Evolutionary conservation across 1,139 yeast species (phyloP).

Genomic region (Entelexis paramagnoliae): DNA sequence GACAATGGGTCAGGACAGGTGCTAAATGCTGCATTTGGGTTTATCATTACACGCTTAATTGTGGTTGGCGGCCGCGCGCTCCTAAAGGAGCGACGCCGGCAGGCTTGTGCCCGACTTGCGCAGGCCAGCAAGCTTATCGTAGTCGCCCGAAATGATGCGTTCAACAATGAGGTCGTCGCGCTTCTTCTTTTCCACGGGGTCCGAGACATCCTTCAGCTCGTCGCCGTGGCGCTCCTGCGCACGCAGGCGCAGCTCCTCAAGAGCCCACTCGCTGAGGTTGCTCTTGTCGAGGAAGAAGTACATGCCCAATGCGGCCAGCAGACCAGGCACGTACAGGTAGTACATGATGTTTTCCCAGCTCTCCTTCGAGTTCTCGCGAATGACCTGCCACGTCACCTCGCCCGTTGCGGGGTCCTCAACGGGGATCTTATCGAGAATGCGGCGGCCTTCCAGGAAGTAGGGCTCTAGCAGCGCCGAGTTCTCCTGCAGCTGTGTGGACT

Average conservation of each 20-base stretch:
- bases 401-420: constrained; percentile 72
- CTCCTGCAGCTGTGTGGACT: constrained; percentile 49
- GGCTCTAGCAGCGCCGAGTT: constrained; percentile 55
- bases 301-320: constrained; percentile 38
- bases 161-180: constrained; percentile 75
- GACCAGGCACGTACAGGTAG: constrained; percentile 62
- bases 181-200: constrained; percentile 50
- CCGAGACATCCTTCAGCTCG: constrained; percentile 39
- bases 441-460: constrained; percentile 47
- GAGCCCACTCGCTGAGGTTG: constrained; percentile 60
- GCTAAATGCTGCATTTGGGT: not conserved
- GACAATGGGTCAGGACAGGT: not conserved
- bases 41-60: constrained; percentile 2
- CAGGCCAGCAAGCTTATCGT: constrained; percentile 65
- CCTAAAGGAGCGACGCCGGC: constrained; percentile 31
- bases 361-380: constrained; percentile 67
- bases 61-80: not conserved
- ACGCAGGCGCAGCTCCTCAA: constrained; percentile 70
- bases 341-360: constrained; percentile 76
- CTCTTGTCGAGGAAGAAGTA: constrained; percentile 41
- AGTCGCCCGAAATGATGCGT: constrained; percentile 73
- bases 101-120: constrained; percentile 40
- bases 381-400: constrained; percentile 66
- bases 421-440: constrained; percentile 76
- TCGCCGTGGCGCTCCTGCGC: constrained; percentile 61